Base-by-base conservation (phyloP, 257 asterid species). In the Euphrasia confusa region DNA sequence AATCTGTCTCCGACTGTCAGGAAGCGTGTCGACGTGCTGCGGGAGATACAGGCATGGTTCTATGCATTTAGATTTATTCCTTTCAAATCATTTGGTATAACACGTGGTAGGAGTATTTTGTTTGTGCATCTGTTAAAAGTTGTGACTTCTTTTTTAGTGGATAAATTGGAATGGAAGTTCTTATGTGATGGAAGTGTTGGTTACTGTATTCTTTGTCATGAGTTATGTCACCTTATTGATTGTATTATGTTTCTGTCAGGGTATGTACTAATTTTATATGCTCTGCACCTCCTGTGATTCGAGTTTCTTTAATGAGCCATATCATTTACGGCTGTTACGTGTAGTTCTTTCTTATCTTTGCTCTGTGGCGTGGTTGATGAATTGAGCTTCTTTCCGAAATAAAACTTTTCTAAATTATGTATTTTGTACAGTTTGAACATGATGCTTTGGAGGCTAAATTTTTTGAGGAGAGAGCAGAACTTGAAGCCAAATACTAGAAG, bases 11-110 rank as follows among this genome's bases (percentile, higher is more conserved):
- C 83, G 5, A 59, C 12, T 49, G 87, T 84, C 10, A 76, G 82
- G 61, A 86, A 81, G 54, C 91, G 89, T 6, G 95, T 86, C 44
- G 92, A 86, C 39, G 73, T 35, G 44, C 77, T 86, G 1, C 80
- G 79, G 71, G 87, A 75, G 52, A 77, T 86, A 28, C 95, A 86
- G 85, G 92, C 21, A 52, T 49, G 66, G 53, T 58, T 45, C 6
- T 14, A 8, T 4, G 1, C 42, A 47, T 32, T 49, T 21, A 10
- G 12, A 10, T 53, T 18, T 53, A 17, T 21, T 14, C 3, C 26
- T 45, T 28, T 30, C 5, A 15, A 15, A 4, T 53, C 39, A 9
- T 27, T 21, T 10, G 10, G 15, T 11, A 24, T 18, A 12, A 13
- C 26, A 15, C 9, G 21, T 12, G 3, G 6, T 35, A 28, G 21